Base-by-base conservation (phyloP, 2,329 filamentous ascomycete genomes). In the Fusarium nelsonii region DNA sequence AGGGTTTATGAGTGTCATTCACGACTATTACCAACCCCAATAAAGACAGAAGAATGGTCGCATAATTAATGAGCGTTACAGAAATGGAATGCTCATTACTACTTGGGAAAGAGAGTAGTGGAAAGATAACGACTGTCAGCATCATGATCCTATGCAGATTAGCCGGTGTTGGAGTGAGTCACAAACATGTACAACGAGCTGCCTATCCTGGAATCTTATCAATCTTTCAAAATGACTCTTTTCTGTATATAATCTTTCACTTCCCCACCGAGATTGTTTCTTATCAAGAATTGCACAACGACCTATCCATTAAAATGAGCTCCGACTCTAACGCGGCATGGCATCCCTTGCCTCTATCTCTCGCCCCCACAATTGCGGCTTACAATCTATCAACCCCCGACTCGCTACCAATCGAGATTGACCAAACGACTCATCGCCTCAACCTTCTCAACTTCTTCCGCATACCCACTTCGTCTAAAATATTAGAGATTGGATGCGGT, bases 401-500 rank as follows among this genome's bases (percentile, higher is more conserved):
- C 0, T 46, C 59, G 6, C 16, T 64, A 0, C 26, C 44, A 5
- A 46, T 65, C 5, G 61, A 64, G 33, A 59, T 65, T 4, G 59
- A 64, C 12, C 60, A 64, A 43, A 26, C 59, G 9, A 37, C 30
- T 1, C 60, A 64, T 10, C 45, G 61, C 2, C 34, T 64, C 1
- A 30, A 64, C 4, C 16, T 64, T 6, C 18, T 64, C 9, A 65
- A 59, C 8, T 43, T 37, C 0, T 64, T 64, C 1, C 52, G 11
- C 0, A 26, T 64, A 1, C 23, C n/a, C 1, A 0, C 16, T 2
- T 30, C 61, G 6, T 64, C 61, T 0, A 23, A 14, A 0, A 48
- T 64, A 11, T 14, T 64, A 0, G 61, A 64, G 8, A 15, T 65
- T 4, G 61, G 61, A 2, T 64, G 61, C 4, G 59, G 61, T 4